Base-by-base conservation (phyloP, 331 rosid species). In the Saraca asoca region DNA sequence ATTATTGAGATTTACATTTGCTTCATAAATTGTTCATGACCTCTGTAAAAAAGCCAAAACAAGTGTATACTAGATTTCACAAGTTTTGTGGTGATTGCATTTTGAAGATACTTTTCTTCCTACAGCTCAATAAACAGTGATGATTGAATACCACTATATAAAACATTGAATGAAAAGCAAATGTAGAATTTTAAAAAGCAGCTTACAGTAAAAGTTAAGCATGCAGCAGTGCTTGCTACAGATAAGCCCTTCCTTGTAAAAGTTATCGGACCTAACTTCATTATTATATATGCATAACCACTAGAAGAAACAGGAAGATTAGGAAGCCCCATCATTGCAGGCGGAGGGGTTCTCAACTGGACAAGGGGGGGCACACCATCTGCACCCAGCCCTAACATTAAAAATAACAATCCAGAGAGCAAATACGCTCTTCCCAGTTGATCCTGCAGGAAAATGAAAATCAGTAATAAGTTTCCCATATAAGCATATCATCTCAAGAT, bases 181-280 rank as follows among this genome's bases (percentile, higher is more conserved):
- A 50, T 7, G 63, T 12, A 44, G 64, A 39, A 70, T 33, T 51
- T 38, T 72, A 57, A 58, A 57, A 75, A 79, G 60, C 35, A 71
- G 78, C 96, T 82, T 81, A 93, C 98, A 6, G 84, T 86, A 76
- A 89, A 93, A 63, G 96, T 89, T 72, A 93, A 81, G 69, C 96
- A 93, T 51, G 96, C 94, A 60, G 96, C 88, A 10, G 94, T 89
- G 82, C 96, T 89, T 56, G 96, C 98, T 43, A 89, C 75, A 11
- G 98, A 87, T 74, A 93, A 83, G 62, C 98, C 98, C 79, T 93
- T 93, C 75, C 90, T 79, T n/a, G 98, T 93, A 79, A 93, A 93
- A 63, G 86, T 78, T 50, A 93, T 68, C 24, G 98, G 98, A 34
- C 98, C 98, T 73, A 93, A 79, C 81, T 90, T 93, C 60, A 73